Evolutionary conservation across 1,284 basidiomycete genomes (phyloP).

Genomic region (Ustilago crameri): DNA sequence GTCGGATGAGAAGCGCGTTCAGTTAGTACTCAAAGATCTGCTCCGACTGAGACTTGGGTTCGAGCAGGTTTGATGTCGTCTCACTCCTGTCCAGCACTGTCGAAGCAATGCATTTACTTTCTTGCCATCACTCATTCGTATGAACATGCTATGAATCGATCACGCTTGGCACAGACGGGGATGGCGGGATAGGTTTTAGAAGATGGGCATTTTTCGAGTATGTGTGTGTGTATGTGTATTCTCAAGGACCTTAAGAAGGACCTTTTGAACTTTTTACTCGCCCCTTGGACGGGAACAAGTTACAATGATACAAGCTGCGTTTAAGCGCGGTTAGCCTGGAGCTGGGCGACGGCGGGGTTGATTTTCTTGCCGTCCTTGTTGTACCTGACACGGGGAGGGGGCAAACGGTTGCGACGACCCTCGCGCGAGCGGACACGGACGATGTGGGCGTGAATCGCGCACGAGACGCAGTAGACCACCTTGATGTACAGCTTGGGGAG

Average conservation of each 20-base stretch:
- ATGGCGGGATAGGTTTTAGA: slow-evolving; percentile 8
- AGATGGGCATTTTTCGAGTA: slow-evolving; percentile 18
- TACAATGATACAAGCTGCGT: no score
- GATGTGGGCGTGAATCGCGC: slow-evolving; percentile 97
- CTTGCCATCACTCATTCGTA: no score
- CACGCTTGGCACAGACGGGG: no score
- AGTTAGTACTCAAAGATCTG: slow-evolving; percentile 40
- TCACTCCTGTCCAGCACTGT: neutral
- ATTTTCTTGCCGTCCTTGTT: slow-evolving; percentile 88
- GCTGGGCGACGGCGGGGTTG: slow-evolving; percentile 63
- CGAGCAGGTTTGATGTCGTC: slow-evolving; percentile 23
- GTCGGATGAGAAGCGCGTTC: slow-evolving; percentile 39
- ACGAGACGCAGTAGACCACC: slow-evolving; percentile 98
- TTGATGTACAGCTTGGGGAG: slow-evolving; percentile 99
- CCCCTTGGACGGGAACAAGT: neutral
- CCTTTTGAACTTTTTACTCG: neutral
- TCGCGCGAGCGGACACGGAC: slow-evolving; percentile 67
- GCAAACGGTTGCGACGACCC: slow-evolving; percentile 70
- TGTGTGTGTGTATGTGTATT: slow-evolving; percentile 13
- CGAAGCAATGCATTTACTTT: no score
- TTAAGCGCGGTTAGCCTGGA: slow-evolving; percentile 50
- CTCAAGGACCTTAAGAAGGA: neutral
- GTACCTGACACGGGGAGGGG: slow-evolving; percentile 94
- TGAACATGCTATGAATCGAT: no score
- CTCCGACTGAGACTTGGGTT: slow-evolving; percentile 34